These are phyloP conservation scores for Penicillium sp. DNA, from an alignment of 2,329 filamentous ascomycete genomes.

Conservation along the genomic window DNA sequence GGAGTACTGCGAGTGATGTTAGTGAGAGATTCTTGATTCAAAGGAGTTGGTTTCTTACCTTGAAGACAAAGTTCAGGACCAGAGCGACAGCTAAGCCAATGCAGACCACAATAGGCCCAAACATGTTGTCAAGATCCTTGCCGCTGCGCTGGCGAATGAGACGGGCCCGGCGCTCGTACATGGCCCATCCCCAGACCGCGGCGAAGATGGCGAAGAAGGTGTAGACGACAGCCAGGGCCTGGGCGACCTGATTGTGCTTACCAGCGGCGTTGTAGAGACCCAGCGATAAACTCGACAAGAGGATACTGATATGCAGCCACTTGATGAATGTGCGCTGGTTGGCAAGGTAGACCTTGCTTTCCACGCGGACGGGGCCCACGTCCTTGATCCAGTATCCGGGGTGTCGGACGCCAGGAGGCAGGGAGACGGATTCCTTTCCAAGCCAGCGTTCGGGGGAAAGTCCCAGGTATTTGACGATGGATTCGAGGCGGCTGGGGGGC, in stretches of 20 bases:
- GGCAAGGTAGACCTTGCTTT: conserved; percentile 97
- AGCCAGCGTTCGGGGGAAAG: conserved; percentile 72
- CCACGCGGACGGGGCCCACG: conserved; percentile 83
- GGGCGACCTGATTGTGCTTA: conserved; percentile 70
- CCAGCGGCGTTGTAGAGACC: conserved; percentile 88
- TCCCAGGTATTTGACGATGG: conserved; percentile 80
- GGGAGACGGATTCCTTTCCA: conserved; percentile 53
- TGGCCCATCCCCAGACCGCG: conserved; percentile 81
- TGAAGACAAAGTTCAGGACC: conserved; percentile 84
- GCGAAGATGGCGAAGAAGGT: conserved; percentile 80
- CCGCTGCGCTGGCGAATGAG: conserved; percentile 86
- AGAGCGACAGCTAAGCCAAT: conserved; percentile 75
- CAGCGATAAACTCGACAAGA: conserved; percentile 81
- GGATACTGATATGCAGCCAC: conserved; percentile 92
- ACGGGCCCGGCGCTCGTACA: conserved; percentile 72
- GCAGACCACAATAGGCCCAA: conserved; percentile 83
- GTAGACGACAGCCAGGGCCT: conserved; percentile 79
- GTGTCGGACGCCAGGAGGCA: conserved; percentile 86
- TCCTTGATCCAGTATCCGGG: conserved; percentile 93
- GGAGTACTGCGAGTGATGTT: conserved; percentile 30
- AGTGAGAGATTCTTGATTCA: conserved; percentile 2
- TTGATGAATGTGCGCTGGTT: conserved; percentile 98
- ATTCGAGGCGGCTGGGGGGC: conserved; percentile 63
- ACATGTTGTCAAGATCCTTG: conserved; percentile 87
- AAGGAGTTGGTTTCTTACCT: conserved; percentile 44